Conservation (phyloP, 2,329 filamentous ascomycete species). For the Diaporthe longicolla region DNA sequence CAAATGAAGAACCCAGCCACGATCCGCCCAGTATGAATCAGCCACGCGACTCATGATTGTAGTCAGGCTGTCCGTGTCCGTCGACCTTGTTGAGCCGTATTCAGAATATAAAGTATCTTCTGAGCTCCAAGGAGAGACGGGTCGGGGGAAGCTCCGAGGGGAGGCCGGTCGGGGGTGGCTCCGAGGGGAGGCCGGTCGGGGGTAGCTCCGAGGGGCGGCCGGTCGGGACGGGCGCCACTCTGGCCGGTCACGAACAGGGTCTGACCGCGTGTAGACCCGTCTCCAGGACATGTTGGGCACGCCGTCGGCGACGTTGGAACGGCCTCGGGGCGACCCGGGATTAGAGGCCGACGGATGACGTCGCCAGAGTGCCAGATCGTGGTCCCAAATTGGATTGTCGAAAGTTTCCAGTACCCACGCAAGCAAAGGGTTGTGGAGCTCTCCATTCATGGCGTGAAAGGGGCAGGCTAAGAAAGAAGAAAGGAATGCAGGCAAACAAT, state of each 20-base stretch:
- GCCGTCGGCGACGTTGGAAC: neutral
- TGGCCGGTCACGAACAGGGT: slow-evolving; percentile 1
- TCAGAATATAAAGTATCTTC: neutral
- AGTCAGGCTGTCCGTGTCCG: fast-evolving
- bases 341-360: neutral
- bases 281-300: too few relatives aligned
- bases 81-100: neutral
- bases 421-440: neutral
- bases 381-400: slow-evolving; percentile 36
- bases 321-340: neutral
- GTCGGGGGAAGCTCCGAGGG: too few relatives aligned
- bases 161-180: too few relatives aligned
- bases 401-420: slow-evolving; percentile 27
- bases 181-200: too few relatives aligned
- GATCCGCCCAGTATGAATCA: slow-evolving; percentile 37
- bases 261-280: neutral
- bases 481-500: slow-evolving; percentile 13
- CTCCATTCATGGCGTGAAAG: slow-evolving; percentile 3
- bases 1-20: slow-evolving; percentile 42
- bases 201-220: too few relatives aligned
- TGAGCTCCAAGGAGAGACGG: neutral
- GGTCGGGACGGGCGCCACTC: neutral
- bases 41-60: neutral
- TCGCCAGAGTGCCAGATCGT: slow-evolving; percentile 28
- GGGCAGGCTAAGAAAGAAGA: neutral